A percentile compares a stretch with the other conserved stretches of the same genome.
Conservation (phyloP, 495 filamentous ascomycete species). For the Neurospora tetraspora region DNA sequence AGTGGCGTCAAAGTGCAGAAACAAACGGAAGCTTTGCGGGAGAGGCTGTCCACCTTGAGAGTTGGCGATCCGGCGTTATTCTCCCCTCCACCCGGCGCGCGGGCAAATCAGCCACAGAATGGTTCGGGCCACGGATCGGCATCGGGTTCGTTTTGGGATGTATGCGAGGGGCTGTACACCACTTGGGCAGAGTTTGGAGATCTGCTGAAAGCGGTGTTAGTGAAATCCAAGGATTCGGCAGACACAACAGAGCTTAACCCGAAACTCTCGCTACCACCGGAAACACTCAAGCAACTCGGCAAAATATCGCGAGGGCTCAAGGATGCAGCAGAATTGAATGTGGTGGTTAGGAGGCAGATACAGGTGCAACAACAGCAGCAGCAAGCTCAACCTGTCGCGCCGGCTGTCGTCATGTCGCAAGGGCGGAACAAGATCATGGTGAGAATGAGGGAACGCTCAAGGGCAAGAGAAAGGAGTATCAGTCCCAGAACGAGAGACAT, state of each 20-base stretch:
- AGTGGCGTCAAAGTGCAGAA: conserved; percentile 48
- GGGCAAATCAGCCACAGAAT: neutral
- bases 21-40: conserved; percentile 50
- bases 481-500: neutral
- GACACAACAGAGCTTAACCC: neutral
- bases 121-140: conserved; percentile 31
- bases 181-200: conserved; percentile 63
- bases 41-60: conserved; percentile 57
- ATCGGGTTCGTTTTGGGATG: conserved; percentile 65
- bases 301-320: conserved; percentile 64
- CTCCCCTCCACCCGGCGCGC: neutral
- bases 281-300: conserved; percentile 56
- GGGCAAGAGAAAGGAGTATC: neutral
- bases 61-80: conserved; percentile 60
- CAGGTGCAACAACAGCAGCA: neutral
- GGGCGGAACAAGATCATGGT: neutral
- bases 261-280: conserved; percentile 41
- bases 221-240: conserved; percentile 31
- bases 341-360: conserved; percentile 16
- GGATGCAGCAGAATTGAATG: conserved; percentile 64
- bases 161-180: conserved; percentile 60
- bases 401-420: neutral
- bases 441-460: neutral
- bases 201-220: conserved; percentile 47
- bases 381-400: neutral